These are phyloP conservation scores for Stephania japonica DNA, from an alignment of 164 flowering plant genomes.

Conservation along the genomic window DNA sequence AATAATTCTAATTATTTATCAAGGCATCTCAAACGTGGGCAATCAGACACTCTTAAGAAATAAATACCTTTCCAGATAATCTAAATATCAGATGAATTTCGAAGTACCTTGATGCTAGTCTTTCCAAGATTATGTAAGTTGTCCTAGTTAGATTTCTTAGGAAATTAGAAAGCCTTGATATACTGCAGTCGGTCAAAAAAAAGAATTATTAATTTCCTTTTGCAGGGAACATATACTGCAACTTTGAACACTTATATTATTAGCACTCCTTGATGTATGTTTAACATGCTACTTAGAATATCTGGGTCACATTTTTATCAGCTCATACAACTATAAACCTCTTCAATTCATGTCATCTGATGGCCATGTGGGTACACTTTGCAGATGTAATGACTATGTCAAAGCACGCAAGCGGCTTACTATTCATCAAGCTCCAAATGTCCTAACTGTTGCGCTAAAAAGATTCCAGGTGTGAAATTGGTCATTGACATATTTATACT, in stretches of 20 bases:
- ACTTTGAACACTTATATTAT: not conserved
- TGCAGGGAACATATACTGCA: not conserved
- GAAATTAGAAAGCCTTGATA: not conserved
- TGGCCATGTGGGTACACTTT: constrained; percentile 8
- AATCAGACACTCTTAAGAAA: no score
- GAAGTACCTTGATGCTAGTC: no score
- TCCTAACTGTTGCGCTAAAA: constrained; percentile 91
- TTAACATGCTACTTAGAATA: not conserved
- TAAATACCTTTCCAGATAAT: no score
- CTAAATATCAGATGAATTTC: no score
- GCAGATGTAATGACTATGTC: constrained; percentile 92
- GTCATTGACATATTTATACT: not conserved
- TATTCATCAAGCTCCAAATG: constrained; percentile 67
- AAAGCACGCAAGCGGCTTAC: constrained; percentile 86
- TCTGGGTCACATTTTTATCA: not conserved
- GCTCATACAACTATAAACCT: not conserved
- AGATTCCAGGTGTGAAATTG: constrained; percentile 70
- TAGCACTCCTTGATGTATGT: not conserved
- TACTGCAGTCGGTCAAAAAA: not conserved
- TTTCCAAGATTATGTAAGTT: no score
- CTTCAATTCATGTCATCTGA: not conserved
- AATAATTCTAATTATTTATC: no score
- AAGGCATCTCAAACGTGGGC: no score
- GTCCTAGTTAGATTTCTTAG: not conserved
- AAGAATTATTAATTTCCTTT: not conserved